Conservation (phyloP, 169 alveolate species). For the Babesia bovis region DNA sequence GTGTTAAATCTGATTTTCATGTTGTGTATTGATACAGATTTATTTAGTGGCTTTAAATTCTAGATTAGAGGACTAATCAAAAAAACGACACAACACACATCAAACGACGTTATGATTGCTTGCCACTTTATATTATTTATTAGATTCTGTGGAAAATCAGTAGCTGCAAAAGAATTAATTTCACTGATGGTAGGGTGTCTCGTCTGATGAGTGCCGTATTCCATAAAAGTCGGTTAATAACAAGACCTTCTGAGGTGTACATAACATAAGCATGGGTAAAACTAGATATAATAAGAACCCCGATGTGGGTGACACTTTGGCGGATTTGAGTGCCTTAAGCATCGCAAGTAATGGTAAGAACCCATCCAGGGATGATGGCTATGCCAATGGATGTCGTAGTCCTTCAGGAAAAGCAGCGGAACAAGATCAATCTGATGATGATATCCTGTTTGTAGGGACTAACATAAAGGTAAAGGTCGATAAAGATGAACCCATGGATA, state of each 20-base stretch:
- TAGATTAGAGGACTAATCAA: too few relatives aligned
- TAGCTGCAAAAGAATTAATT: not conserved
- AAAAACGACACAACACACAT: too few relatives aligned
- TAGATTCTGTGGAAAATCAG: not conserved
- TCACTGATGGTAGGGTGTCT: not conserved
- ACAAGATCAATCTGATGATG: conserved; percentile 23
- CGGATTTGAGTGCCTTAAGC: conserved; percentile 15
- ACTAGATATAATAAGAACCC: not conserved
- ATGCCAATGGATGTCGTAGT: not conserved
- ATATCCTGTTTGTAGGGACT: conserved; percentile 48
- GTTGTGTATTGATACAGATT: too few relatives aligned
- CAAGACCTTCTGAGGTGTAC: too few relatives aligned
- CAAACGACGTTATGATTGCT: too few relatives aligned
- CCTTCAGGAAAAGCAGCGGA: not conserved
- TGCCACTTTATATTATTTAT: too few relatives aligned
- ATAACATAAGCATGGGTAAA: too few relatives aligned
- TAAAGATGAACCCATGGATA: not conserved
- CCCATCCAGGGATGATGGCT: not conserved
- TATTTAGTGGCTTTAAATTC: too few relatives aligned
- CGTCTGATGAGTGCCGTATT: not conserved
- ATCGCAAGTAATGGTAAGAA: not conserved
- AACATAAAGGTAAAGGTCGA: conserved; percentile 54
- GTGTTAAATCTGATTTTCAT: too few relatives aligned
- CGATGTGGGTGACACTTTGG: conserved; percentile 19
- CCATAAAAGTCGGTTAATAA: too few relatives aligned